Percentiles rank a stretch among this genome's conserved stretches.
Evolutionary conservation across 139 green algal species (phyloP).

Genomic region (Tetraselmis chui): DNA sequence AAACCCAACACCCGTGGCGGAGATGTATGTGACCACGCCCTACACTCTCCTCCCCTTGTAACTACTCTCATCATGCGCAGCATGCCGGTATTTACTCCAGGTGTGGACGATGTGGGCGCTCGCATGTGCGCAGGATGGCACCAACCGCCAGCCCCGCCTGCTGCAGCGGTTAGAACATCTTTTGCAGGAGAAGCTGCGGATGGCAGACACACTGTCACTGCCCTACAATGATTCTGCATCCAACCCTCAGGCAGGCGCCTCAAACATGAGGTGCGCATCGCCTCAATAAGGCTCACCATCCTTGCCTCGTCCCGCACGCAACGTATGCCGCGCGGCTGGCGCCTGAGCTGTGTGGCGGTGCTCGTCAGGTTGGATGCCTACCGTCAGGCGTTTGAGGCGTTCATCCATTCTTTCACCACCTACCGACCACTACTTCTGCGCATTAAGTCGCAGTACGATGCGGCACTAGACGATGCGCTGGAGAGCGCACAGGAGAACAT

Average conservation of each 20-base stretch:
- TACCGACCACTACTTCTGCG: slow-evolving; percentile 43
- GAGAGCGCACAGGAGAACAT: slow-evolving; percentile 45
- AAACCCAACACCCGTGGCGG: slow-evolving; percentile 8
- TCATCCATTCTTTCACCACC: slow-evolving; percentile 54
- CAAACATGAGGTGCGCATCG: slow-evolving; percentile 30
- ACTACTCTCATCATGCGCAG: neutral
- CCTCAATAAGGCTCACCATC: slow-evolving; percentile 21
- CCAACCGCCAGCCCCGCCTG: neutral
- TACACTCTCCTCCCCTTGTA: slow-evolving; percentile 23
- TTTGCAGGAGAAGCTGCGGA: slow-evolving; percentile 34
- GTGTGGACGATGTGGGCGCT: no score
- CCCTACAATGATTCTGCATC: neutral
- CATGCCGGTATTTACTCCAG: neutral
- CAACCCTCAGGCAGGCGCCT: slow-evolving; percentile 5
- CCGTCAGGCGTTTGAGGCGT: slow-evolving; percentile 43
- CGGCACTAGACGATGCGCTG: slow-evolving; percentile 43
- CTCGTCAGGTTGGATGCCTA: slow-evolving; percentile 26
- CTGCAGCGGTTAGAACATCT: slow-evolving; percentile 24
- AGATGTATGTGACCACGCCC: slow-evolving; percentile 9
- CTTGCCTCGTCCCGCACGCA: no score
- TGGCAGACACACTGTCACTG: slow-evolving; percentile 20
- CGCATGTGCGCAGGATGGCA: neutral
- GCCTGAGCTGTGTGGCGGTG: no score
- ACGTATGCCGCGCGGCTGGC: no score
- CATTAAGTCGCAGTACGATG: slow-evolving; percentile 44